Evolutionary conservation across 2,329 filamentous ascomycete genomes (phyloP), one percentile per base, ranked within the genome.

Genomic region (Phyllosticta citriasiana): DNA sequence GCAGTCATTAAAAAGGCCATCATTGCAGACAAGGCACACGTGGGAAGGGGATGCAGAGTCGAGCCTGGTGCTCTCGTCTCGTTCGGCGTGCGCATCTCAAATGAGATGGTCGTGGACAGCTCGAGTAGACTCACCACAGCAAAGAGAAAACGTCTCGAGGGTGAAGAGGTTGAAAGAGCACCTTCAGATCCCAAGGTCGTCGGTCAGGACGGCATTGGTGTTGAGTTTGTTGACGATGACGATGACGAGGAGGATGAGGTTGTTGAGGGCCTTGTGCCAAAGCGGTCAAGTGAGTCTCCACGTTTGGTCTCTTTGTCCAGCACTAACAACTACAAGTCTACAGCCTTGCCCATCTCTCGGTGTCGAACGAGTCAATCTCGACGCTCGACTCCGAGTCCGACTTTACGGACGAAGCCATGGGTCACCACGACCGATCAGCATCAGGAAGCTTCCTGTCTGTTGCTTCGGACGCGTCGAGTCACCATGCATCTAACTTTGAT

Each of bases 11-110:
- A 82, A 8, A 82, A 85, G 65, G 87, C 91, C 1, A 84, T 99
- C 52, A 78, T 99, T 59, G 94, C 89, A 4, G 85, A 87, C 67
- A 83, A 84, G 55, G 88, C 82, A 19, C 77, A 81, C 1, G 76
- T 99, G 60, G 91, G 91, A 24, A 86, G 85, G 67, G 82, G 83
- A 59, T 88, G 87, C 68, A 82, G 74, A 6, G 77, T 97, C 63
- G 82, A 86, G 35, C 76, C 84, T 8, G 94, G 93, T 26, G 86
- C 87, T 3, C 79, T 97, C 30, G 74, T 99, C 26, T 95, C 91
- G 0, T 92, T 86, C 66, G 85, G 87, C 10, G 91, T 94, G 16
- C 81, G 79, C 30, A 82, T 97, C 64, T 80, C 84, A 64, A 84
- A 91, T 63, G 81, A 80, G 12, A 79, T 81, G 33, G 80, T 71